Percentiles rank a stretch among this genome's conserved stretches.
Evolutionary conservation across 495 filamentous ascomycete genomes (phyloP).

Genomic region (Podospora pseudocomata): DNA sequence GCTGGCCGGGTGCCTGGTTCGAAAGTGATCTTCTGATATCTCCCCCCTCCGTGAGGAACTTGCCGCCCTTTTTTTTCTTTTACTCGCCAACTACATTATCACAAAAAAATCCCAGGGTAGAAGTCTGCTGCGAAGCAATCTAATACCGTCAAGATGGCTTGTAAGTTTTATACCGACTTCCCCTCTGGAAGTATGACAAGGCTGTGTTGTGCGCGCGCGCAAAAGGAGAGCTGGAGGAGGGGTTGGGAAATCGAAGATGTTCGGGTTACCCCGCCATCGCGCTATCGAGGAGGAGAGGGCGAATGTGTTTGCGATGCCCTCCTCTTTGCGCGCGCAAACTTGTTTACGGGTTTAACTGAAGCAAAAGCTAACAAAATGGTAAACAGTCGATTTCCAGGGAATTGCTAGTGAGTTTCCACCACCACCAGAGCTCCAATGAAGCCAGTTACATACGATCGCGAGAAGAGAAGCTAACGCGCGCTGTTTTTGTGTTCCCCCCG

Average conservation of each 20-base stretch:
- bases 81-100: not conserved
- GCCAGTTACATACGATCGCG: not conserved
- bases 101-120: not conserved
- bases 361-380: slow-evolving; percentile 11
- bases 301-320: not conserved
- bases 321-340: slow-evolving; percentile 7
- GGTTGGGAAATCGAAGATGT: not conserved
- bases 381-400: slow-evolving; percentile 19
- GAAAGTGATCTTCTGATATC: not conserved
- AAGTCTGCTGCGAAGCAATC: not conserved
- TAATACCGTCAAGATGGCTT: not conserved
- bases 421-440: not conserved
- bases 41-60: not conserved
- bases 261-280: not conserved
- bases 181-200: not conserved
- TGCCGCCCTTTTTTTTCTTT: not conserved
- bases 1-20: not conserved
- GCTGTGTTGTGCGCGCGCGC: not conserved
- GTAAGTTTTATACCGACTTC: not conserved
- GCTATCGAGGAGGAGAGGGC: not conserved
- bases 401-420: slow-evolving; percentile 29
- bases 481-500: slow-evolving; percentile 5
- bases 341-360: not conserved
- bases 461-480: slow-evolving; percentile 13
- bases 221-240: not conserved